Evolutionary conservation across 352 stramenopile genomes (phyloP).

Genomic region (Peronospora tabacina): DNA sequence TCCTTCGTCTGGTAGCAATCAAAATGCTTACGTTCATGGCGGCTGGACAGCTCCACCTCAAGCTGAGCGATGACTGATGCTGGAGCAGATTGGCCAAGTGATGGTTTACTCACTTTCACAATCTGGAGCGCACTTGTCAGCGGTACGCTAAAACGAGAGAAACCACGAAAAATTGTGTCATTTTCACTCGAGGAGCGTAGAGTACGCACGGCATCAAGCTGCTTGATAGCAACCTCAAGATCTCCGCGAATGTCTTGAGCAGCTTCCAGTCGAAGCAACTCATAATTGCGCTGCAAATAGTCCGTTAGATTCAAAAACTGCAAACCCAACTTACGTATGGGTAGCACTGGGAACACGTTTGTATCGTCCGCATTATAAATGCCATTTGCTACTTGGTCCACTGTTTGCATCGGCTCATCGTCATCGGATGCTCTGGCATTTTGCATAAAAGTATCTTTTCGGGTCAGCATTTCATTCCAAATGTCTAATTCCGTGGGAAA

Average conservation of each 20-base stretch:
- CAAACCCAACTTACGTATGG: conserved; percentile 91
- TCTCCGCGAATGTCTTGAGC: conserved; percentile 80
- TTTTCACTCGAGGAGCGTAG: conserved; percentile 34
- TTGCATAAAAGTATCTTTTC: conserved; percentile 2
- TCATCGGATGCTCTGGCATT: conserved; percentile 3
- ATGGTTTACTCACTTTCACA: conserved; percentile 82
- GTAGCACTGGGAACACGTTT: conserved; percentile 50
- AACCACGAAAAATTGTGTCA: conserved; percentile 55
- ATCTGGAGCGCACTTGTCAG: conserved; percentile 44
- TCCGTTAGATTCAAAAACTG: conserved; percentile 93
- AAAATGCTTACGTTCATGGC: conserved; percentile 55
- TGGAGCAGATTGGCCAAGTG: conserved; percentile 82
- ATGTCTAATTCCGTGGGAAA: conserved; percentile 87
- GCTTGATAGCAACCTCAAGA: conserved; percentile 81
- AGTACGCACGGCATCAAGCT: conserved; percentile 44
- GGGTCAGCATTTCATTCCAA: conserved; percentile 60
- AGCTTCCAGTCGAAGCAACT: conserved; percentile 86
- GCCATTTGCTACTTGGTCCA: neutral
- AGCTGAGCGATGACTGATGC: conserved; percentile 82
- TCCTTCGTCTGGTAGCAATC: conserved; percentile 89
- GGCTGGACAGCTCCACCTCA: conserved; percentile 72
- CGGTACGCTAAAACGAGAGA: conserved; percentile 36
- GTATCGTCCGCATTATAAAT: conserved; percentile 38
- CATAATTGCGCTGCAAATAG: conserved; percentile 90
- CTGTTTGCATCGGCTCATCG: conserved; percentile 10